Conservation (phyloP, 2,329 filamentous ascomycete species). For the Nannizziopsis arthrosporioides region DNA sequence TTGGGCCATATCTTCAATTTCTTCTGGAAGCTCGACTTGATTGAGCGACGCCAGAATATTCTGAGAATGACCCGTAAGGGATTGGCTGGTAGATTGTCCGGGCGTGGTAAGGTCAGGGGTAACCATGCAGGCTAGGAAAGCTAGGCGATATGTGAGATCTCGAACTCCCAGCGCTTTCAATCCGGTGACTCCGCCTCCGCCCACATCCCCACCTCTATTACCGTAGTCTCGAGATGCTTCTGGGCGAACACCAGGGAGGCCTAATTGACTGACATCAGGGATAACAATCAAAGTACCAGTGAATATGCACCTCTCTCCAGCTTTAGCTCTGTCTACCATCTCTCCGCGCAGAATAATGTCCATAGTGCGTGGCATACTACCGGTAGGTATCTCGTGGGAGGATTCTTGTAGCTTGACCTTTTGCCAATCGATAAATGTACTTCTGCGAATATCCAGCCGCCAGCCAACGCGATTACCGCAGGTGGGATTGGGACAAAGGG, state of each 20-base stretch:
- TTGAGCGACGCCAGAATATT: conserved; percentile 81
- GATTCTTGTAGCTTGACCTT: conserved; percentile 98
- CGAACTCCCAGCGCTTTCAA: conserved; percentile 87
- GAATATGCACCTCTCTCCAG: conserved; percentile 96
- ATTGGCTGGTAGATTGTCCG: conserved; percentile 59
- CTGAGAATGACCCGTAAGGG: conserved; percentile 58
- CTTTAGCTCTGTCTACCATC: conserved; percentile 94
- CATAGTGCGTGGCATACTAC: conserved; percentile 96
- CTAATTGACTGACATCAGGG: conserved; percentile 88
- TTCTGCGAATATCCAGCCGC: conserved; percentile 92
- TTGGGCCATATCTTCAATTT: conserved; percentile 74
- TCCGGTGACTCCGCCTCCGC: conserved; percentile 73
- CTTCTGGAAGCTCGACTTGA: conserved; percentile 56
- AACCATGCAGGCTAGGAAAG: conserved; percentile 96
- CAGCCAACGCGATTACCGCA: conserved; percentile 88
- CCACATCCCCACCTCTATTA: conserved; percentile 65
- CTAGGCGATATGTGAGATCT: conserved; percentile 86
- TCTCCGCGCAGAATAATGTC: conserved; percentile 93
- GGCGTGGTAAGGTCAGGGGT: conserved; percentile 74
- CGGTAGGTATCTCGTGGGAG: conserved; percentile 93
- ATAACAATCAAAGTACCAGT: conserved; percentile 93
- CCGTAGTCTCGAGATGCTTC: conserved; percentile 75
- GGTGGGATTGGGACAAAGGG: conserved; percentile 77
- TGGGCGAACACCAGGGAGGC: conserved; percentile 71
- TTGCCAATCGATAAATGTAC: conserved; percentile 98